Evolutionary conservation across 2,329 filamentous ascomycete species (phyloP).

Genomic region (Elsinoe necatrix): DNA sequence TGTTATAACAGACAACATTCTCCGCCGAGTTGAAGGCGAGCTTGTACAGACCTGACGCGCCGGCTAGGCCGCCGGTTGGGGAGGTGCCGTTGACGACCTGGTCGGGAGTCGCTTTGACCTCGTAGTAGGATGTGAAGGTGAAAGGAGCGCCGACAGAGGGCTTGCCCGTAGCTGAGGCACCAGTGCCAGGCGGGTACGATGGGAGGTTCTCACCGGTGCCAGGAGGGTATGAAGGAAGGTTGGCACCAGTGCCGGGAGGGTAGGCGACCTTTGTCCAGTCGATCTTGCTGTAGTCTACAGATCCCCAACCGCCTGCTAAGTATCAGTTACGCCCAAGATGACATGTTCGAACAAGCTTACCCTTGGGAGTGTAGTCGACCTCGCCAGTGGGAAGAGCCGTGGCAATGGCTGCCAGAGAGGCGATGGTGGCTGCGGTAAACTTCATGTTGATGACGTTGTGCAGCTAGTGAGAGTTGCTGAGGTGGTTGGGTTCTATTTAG

Average conservation of each 20-base stretch:
- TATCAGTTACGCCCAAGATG: neutral
- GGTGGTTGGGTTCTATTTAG: neutral
- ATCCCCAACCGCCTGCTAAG: constrained; percentile 1
- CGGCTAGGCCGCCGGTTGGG: constrained; percentile 35
- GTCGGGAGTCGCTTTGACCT: constrained; percentile 41
- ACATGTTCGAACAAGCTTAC: neutral
- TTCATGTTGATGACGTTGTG: constrained; percentile 14
- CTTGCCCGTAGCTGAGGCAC: neutral
- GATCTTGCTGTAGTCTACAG: constrained; percentile 10
- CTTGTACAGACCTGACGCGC: constrained; percentile 43
- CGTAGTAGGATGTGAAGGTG: constrained; percentile 44
- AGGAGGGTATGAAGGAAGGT: constrained; percentile 1
- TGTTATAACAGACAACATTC: constrained; percentile 43
- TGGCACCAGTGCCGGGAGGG: constrained; percentile 16
- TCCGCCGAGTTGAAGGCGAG: constrained; percentile 45
- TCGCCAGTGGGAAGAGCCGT: constrained; percentile 14
- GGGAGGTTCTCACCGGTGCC: neutral
- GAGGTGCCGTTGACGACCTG: constrained; percentile 36
- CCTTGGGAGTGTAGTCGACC: constrained; percentile 14
- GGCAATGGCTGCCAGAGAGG: constrained; percentile 12
- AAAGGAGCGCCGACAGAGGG: constrained; percentile 15
- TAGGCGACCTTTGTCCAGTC: constrained; percentile 15
- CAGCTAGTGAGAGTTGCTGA: neutral
- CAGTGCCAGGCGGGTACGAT: constrained; percentile 12
- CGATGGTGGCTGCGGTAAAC: constrained; percentile 16